phyloP scores from a whole-genome alignment of 371 early-diverging fungal genomes.

The Mortierella sp. region DNA sequence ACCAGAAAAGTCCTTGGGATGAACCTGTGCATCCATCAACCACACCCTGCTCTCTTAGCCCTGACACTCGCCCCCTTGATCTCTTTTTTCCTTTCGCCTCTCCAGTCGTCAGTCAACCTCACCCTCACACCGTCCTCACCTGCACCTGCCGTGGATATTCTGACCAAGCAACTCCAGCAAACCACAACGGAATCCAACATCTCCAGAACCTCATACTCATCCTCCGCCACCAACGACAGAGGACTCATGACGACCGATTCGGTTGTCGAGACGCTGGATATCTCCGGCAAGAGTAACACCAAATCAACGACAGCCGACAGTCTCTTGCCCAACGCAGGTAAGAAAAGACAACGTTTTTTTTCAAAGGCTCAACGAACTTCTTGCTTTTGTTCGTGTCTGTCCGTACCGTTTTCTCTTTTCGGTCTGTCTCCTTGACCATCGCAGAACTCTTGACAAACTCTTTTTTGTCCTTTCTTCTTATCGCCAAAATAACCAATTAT shows the following conservation, averaged over 20 bases:
- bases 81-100: not conserved
- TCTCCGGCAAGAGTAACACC: not conserved
- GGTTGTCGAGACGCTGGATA: constrained; percentile 14
- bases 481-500: not conserved
- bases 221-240: constrained; percentile 8
- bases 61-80: not conserved
- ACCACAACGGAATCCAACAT: constrained; percentile 12
- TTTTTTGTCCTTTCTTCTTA: not conserved
- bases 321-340: not conserved
- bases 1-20: not conserved
- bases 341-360: not conserved
- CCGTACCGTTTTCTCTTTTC: too few relatives aligned
- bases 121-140: constrained; percentile 32
- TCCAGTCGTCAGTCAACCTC: constrained; percentile 14
- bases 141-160: constrained; percentile 5
- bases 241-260: constrained; percentile 20
- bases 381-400: not conserved
- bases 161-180: constrained; percentile 21
- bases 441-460: not conserved
- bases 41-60: not conserved
- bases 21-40: constrained; percentile 1
- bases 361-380: not conserved
- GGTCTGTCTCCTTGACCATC: not conserved
- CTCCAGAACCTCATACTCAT: constrained; percentile 22
- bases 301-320: not conserved